These are phyloP conservation scores for Cicer pinnatifidum DNA, from an alignment of 306 rosid species.

Conservation along the genomic window DNA sequence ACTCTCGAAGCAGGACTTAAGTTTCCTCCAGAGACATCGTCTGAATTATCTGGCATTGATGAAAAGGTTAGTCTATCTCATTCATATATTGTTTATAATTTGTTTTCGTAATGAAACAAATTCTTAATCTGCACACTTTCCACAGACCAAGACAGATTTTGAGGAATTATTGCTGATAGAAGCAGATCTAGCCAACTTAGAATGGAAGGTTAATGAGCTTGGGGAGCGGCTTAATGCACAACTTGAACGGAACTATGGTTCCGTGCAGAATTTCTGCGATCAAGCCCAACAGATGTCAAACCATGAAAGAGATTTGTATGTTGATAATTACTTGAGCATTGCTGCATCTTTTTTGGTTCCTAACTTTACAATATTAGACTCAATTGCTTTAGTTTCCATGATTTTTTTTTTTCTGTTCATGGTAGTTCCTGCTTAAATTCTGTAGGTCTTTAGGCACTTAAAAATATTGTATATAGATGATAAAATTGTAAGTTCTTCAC, in stretches of 20 bases:
- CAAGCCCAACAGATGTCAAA: conserved; percentile 41
- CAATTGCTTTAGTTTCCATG: not conserved
- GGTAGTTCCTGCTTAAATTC: not conserved
- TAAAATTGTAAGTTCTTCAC: conserved; percentile 25
- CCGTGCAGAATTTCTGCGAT: conserved; percentile 38
- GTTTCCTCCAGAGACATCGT: conserved; percentile 45
- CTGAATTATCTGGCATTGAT: conserved; percentile 53
- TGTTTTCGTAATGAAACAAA: conserved; percentile 36
- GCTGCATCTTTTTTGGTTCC: conserved; percentile 30
- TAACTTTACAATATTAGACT: conserved; percentile 14
- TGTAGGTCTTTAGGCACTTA: conserved; percentile 30
- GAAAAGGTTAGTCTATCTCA: conserved; percentile 58
- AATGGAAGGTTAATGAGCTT: conserved; percentile 58
- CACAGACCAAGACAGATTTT: conserved; percentile 70
- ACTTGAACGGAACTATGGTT: conserved; percentile 47
- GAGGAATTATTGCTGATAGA: conserved; percentile 65
- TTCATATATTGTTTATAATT: conserved; percentile 15
- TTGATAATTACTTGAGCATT: conserved; percentile 28
- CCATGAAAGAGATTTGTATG: conserved; percentile 60
- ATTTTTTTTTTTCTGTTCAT: not conserved
- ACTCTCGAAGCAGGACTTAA: conserved; percentile 58
- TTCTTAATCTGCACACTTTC: conserved; percentile 43
- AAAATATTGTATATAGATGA: conserved; percentile 9
- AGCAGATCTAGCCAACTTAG: conserved; percentile 63
- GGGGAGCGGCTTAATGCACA: conserved; percentile 63